phyloP scores from a whole-genome alignment of 116 monocot genomes.

The Iris pallida region DNA sequence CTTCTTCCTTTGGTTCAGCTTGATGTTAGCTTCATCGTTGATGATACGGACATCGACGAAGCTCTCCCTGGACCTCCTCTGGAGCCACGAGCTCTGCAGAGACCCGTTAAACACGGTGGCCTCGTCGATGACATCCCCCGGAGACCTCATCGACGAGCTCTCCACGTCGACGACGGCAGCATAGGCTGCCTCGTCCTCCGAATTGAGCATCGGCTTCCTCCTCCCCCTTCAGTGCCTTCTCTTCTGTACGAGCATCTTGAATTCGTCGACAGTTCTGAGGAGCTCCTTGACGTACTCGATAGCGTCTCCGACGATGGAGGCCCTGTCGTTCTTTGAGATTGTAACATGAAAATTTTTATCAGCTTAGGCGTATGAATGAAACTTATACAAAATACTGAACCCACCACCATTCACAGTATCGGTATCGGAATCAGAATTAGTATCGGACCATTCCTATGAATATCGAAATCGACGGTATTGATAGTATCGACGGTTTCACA shows the following conservation, averaged over 20 bases:
- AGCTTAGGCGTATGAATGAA: no score
- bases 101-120: constrained; percentile 37
- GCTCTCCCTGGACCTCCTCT: constrained; percentile 66
- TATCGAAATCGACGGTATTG: no score
- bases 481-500: no score
- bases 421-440: no score
- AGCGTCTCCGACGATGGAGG: constrained; percentile 81
- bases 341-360: no score
- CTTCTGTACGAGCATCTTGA: constrained; percentile 49
- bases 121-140: no score
- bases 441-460: no score
- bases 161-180: constrained; percentile 31
- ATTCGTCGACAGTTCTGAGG: constrained; percentile 55
- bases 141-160: constrained; percentile 22
- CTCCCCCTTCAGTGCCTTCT: constrained; percentile 14
- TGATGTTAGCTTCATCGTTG: constrained; percentile 87
- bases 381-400: no score
- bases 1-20: constrained; percentile 75
- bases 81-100: constrained; percentile 82
- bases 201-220: constrained; percentile 11
- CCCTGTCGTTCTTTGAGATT: constrained; percentile 55
- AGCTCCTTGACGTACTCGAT: constrained; percentile 95
- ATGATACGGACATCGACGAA: constrained; percentile 87
- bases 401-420: no score
- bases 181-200: constrained; percentile 27